phyloP scores from a whole-genome alignment of 169 alveolate genomes.

The Cryptosporidium tyzzeri region DNA sequence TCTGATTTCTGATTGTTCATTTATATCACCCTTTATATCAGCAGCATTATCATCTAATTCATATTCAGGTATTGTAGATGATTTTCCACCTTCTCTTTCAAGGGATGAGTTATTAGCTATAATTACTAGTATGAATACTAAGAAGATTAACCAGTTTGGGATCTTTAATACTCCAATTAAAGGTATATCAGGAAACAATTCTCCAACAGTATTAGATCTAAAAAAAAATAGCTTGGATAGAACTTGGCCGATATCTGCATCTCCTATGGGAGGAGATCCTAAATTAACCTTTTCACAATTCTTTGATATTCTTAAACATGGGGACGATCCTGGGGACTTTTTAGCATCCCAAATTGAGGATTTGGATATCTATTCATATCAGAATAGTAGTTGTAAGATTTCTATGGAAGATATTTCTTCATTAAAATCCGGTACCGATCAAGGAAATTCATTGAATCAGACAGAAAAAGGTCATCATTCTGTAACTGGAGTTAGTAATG shows the following conservation, averaged over 20 bases:
- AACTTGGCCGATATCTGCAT: neutral
- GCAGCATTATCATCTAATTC: conserved; percentile 55
- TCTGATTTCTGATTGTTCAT: conserved; percentile 46
- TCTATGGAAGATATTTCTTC: neutral
- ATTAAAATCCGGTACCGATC: neutral
- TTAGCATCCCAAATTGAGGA: conserved; percentile 16
- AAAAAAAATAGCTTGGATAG: neutral
- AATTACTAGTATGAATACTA: conserved; percentile 28
- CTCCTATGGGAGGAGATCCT: conserved; percentile 16
- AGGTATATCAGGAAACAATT: neutral
- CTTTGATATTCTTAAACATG: conserved; percentile 15
- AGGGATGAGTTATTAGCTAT: conserved; percentile 24
- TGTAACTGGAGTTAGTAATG: neutral
- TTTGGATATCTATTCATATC: neutral
- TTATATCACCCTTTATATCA: conserved; percentile 46
- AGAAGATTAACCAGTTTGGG: conserved; percentile 1
- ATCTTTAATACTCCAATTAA: conserved; percentile 30
- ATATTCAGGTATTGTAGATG: conserved; percentile 24
- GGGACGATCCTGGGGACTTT: neutral
- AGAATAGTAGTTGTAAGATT: neutral
- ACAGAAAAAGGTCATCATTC: neutral
- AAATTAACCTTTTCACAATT: conserved; percentile 1
- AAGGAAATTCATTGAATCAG: neutral
- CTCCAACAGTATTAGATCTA: neutral
- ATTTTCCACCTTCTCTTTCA: conserved; percentile 37